Base-by-base conservation (phyloP, 1,284 basidiomycete genomes). In the Ganoderma lucidum region DNA sequence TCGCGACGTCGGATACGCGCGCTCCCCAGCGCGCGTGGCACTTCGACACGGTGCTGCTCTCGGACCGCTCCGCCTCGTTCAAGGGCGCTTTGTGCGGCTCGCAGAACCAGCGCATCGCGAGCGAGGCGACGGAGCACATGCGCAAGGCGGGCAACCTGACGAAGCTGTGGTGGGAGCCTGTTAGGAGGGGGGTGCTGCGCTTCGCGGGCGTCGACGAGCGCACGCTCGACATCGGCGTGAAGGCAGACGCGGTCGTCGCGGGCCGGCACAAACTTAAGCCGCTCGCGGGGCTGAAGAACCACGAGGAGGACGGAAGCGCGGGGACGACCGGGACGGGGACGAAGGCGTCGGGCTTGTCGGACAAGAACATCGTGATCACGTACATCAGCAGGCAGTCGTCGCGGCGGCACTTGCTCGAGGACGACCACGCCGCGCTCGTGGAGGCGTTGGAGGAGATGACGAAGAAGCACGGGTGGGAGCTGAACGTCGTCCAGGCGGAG, bases 11-110 rank as follows among this genome's bases (percentile, higher is more conserved):
- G 35, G 78, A 81, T 32, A 78, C 82, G 45, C 81, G 82, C 19
- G 80, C 73, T 15, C 81, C 83, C 66, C 79, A 83, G 0, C 78
- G 84, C 58, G 85, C 84, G 15, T 87, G 83, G 83, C 82, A 85
- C 70, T 90, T 93, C 76, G 89, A 91, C 30, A 81, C 84, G 1
- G 82, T 88, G 14, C 83, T 96, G 4, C 83, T 95, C 58, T 83
- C 88, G 3, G 93, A 95, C 80, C 85, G 94, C 37, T 91, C 89
- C 35, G 94, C 93, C 0, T 85, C 93, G 0, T 91, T 92, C 80
- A 85, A 91, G 12, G 93, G 92, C 0, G 72, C 78, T 3, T 78
- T 86, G 12, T 93, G 92, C 63, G 91, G 90, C 9, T 80, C 83
- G 37, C 79, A 81, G 68, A 93, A 88, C 1, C 90, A 93, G 70